phyloP scores from a whole-genome alignment of 768 basidiomycete species.

The Pisolithus marmoratus region DNA sequence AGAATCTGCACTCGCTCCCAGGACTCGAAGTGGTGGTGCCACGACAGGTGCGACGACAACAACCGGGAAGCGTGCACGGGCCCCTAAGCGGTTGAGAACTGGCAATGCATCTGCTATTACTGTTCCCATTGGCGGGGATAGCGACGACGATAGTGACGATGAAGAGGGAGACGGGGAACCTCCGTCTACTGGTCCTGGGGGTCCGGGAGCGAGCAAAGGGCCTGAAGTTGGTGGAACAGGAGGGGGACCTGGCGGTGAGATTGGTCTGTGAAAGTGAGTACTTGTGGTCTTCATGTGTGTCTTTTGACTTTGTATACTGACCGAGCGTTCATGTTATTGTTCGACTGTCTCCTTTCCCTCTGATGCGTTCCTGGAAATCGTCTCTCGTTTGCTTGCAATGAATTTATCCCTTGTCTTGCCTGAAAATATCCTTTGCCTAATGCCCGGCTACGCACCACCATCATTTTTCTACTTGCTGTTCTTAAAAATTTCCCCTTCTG shows the following conservation, averaged over 20 bases:
- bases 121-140: slow-evolving; percentile 3
- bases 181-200: slow-evolving; percentile 1
- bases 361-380: not conserved
- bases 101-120: not conserved
- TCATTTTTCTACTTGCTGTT: too few relatives aligned
- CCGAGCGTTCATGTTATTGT: not conserved
- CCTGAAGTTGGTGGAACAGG: slow-evolving; percentile 4
- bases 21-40: not conserved
- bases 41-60: slow-evolving; percentile 1
- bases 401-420: too few relatives aligned
- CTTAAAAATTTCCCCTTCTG: too few relatives aligned
- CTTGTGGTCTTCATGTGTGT: not conserved
- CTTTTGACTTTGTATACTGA: not conserved
- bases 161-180: slow-evolving; percentile 20
- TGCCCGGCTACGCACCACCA: not conserved
- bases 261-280: slow-evolving; percentile 25
- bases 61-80: slow-evolving; percentile 17
- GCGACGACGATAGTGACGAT: slow-evolving; percentile 28
- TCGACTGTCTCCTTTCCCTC: not conserved
- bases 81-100: slow-evolving; percentile 16
- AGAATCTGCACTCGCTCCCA: not conserved
- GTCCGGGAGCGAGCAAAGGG: not conserved
- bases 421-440: too few relatives aligned
- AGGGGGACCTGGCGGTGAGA: not conserved
- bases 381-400: not conserved